Evolutionary conservation across 495 filamentous ascomycete species (phyloP).

Genomic region (Astrothelium macrocarpum): DNA sequence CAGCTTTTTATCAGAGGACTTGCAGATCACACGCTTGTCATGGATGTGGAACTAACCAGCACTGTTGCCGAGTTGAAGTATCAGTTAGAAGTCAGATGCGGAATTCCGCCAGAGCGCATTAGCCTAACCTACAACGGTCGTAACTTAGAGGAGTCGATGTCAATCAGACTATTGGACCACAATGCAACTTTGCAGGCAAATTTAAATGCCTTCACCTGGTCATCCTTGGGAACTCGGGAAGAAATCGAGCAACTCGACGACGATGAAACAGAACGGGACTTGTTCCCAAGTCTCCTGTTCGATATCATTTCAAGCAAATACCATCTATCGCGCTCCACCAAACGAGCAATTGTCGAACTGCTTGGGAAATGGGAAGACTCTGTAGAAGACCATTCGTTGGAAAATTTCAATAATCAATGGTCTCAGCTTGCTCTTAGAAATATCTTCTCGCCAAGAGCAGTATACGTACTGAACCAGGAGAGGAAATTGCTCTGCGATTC

Average conservation of each 20-base stretch:
- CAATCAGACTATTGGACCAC: background rate
- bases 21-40: background rate
- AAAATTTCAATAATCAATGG: background rate
- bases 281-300: background rate
- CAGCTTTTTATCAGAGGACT: background rate
- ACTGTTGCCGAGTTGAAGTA: background rate
- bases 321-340: background rate
- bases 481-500: background rate
- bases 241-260: too few relatives aligned
- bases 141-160: background rate
- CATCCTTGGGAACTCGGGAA: background rate
- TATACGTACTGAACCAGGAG: background rate
- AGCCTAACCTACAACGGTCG: background rate
- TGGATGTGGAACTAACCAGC: background rate
- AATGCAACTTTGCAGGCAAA: background rate
- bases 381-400: background rate
- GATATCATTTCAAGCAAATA: background rate
- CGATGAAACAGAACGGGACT: background rate
- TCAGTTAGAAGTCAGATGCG: background rate
- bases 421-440: background rate
- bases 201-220: background rate
- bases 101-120: background rate
- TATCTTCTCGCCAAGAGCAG: background rate
- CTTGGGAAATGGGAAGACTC: background rate
- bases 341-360: background rate